Percentiles rank a stretch among this genome's conserved stretches.
phyloP scores from a whole-genome alignment of 345 rosid species.

The Gossypium raimondii region DNA sequence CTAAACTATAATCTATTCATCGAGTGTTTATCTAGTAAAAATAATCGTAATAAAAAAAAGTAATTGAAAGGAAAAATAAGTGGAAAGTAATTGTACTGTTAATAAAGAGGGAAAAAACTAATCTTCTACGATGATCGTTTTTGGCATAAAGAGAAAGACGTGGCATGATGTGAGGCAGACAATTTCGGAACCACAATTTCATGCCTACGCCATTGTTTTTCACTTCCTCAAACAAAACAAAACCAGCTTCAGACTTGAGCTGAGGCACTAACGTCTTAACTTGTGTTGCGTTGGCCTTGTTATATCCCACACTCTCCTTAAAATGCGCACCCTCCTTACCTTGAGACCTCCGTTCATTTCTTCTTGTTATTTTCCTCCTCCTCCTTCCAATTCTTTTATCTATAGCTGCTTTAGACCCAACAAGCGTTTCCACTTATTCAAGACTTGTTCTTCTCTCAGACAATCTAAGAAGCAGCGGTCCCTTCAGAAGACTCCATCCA shows the following conservation, averaged over 20 bases:
- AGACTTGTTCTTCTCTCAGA: slow-evolving; percentile 69
- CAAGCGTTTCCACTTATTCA: slow-evolving; percentile 63
- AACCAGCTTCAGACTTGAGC: neutral
- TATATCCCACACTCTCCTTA: slow-evolving; percentile 1
- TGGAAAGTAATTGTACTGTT: neutral
- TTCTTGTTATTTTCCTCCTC: slow-evolving; percentile 17
- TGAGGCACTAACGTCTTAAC: neutral
- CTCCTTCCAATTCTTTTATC: slow-evolving; percentile 29
- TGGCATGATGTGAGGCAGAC: slow-evolving; percentile 14
- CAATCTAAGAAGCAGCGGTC: slow-evolving; percentile 64
- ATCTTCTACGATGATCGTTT: neutral
- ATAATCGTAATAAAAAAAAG: too few species aligned
- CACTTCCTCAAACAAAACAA: neutral
- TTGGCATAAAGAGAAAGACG: neutral
- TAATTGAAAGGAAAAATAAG: too few species aligned
- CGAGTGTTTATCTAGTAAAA: too few species aligned
- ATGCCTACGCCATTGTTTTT: slow-evolving; percentile 15
- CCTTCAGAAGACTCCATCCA: slow-evolving; percentile 40
- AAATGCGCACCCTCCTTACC: slow-evolving; percentile 34
- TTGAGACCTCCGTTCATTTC: slow-evolving; percentile 20
- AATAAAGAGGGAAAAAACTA: neutral
- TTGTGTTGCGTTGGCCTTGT: neutral
- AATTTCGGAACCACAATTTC: neutral
- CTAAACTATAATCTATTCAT: too few species aligned
- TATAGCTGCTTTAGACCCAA: slow-evolving; percentile 56